Evolutionary conservation across 163 green algal genomes (phyloP).

Genomic region (Prototheca stagnorum): DNA sequence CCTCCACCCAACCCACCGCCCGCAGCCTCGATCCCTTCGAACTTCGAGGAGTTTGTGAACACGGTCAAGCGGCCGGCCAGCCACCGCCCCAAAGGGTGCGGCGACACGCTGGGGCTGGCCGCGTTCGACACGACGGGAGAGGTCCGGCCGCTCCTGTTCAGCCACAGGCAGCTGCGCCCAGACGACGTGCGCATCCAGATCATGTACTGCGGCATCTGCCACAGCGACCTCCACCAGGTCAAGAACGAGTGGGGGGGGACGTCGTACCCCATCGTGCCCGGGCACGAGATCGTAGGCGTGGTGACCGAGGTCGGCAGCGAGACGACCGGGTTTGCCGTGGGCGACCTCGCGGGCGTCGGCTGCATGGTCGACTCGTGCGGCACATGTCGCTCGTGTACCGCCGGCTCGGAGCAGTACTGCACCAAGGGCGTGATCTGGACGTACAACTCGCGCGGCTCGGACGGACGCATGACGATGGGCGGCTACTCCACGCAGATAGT

Average conservation of each 20-base stretch:
- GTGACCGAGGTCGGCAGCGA: constrained; percentile 50
- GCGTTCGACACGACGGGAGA: constrained; percentile 18
- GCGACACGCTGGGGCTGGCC: constrained; percentile 33
- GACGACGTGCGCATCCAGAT: constrained; percentile 42
- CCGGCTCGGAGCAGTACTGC: constrained; percentile 35
- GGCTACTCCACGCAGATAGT: constrained; percentile 42
- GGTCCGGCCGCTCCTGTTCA: constrained; percentile 31
- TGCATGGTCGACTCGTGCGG: constrained; percentile 57
- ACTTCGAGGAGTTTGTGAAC: constrained; percentile 1
- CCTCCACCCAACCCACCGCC: too few species aligned
- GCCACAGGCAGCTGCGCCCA: constrained; percentile 13
- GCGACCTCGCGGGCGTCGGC: constrained; percentile 62
- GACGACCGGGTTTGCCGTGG: constrained; percentile 55
- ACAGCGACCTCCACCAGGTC: constrained; percentile 60
- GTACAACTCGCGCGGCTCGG: constrained; percentile 25
- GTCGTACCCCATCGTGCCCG: constrained; percentile 28
- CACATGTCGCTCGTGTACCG: constrained; percentile 21
- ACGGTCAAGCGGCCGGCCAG: not conserved
- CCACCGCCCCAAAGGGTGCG: not conserved
- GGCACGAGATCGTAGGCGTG: constrained; percentile 66
- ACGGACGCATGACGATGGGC: constrained; percentile 27
- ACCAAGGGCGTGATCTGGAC: constrained; percentile 10
- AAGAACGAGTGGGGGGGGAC: constrained; percentile 46
- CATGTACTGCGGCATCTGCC: constrained; percentile 49
- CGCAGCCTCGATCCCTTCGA: too few species aligned